A percentile compares a stretch with the other conserved stretches of the same genome.
Conservation (phyloP, 2,329 filamentous ascomycete genomes). For the Xylaria sp. region DNA sequence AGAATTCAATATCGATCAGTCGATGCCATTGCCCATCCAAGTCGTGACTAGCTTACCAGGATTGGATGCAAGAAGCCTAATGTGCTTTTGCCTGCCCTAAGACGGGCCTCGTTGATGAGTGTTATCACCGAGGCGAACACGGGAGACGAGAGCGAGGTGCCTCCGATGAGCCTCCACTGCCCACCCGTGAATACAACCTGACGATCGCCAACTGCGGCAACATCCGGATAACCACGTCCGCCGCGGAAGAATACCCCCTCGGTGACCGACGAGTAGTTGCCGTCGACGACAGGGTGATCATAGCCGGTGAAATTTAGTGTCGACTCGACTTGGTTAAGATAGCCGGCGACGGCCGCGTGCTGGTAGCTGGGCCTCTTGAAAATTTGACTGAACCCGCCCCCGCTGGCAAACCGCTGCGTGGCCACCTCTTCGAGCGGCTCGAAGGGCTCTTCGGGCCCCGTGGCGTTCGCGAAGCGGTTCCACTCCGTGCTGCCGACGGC, state of each 20-base stretch:
- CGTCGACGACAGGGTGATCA: constrained; percentile 1
- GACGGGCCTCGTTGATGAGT: neutral
- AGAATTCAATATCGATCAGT: constrained; percentile 1
- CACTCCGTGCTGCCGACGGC: constrained; percentile 54
- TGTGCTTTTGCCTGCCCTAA: neutral
- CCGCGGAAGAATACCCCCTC: neutral
- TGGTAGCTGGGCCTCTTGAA: neutral
- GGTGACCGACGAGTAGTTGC: constrained; percentile 2
- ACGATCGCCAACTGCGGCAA: constrained; percentile 1
- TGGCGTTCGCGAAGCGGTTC: constrained; percentile 37
- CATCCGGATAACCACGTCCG: constrained; percentile 1
- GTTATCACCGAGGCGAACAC: constrained; percentile 1
- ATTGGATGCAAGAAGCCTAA: constrained; percentile 2
- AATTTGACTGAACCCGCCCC: constrained; percentile 54
- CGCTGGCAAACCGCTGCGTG: constrained; percentile 48
- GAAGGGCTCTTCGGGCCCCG: constrained; percentile 30
- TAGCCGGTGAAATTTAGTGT: constrained; percentile 4
- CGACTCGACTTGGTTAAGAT: constrained; percentile 1
- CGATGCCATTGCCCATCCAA: neutral
- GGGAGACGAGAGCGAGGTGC: constrained; percentile 1
- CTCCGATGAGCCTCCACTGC: constrained; percentile 1
- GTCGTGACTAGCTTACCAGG: constrained; percentile 3
- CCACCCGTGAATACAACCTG: constrained; percentile 2
- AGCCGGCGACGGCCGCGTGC: neutral
- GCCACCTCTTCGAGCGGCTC: constrained; percentile 42